These are phyloP conservation scores for Rossbeevera mucosa DNA, from an alignment of 768 basidiomycete species.

Conservation along the genomic window DNA sequence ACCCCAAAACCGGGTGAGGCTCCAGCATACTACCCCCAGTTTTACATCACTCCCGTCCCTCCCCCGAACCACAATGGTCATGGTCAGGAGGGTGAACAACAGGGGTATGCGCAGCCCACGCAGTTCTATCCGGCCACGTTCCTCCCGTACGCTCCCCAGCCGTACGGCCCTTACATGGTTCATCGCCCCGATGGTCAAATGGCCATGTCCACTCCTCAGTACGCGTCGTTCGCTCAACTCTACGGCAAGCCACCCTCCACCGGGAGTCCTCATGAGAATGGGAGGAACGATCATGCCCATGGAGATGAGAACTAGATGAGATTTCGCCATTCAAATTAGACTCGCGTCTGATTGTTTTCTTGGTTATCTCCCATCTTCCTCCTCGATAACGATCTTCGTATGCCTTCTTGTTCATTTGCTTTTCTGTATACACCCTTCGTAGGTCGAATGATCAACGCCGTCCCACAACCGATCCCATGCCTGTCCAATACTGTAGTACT, in stretches of 20 bases:
- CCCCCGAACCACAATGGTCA: conserved; percentile 34
- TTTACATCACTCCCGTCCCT: conserved; percentile 45
- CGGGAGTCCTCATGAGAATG: conserved; percentile 29
- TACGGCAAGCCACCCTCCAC: conserved; percentile 39
- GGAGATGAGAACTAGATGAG: conserved; percentile 31
- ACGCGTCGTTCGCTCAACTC: conserved; percentile 36
- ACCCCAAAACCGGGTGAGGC: conserved; percentile 49
- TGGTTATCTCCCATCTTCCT: conserved; percentile 15
- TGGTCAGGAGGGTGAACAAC: conserved; percentile 40
- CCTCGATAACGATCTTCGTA: conserved; percentile 10
- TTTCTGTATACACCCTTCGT: conserved; percentile 27
- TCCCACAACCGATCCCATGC: conserved; percentile 18
- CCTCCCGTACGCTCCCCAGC: conserved; percentile 43
- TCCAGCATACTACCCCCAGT: conserved; percentile 48
- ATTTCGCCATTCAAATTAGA: conserved; percentile 10
- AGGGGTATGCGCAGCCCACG: conserved; percentile 37
- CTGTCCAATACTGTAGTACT: conserved; percentile 28
- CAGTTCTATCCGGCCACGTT: conserved; percentile 48
- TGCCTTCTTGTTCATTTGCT: conserved; percentile 9
- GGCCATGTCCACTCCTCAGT: conserved; percentile 32
- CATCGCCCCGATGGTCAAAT: conserved; percentile 40
- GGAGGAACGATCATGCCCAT: conserved; percentile 21
- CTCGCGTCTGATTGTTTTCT: conserved; percentile 15
- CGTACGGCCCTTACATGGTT: conserved; percentile 48
- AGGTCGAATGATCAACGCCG: conserved; percentile 22